Evolutionary conservation across 179 eudicot species (phyloP).

Genomic region (Spergularia azorica): DNA sequence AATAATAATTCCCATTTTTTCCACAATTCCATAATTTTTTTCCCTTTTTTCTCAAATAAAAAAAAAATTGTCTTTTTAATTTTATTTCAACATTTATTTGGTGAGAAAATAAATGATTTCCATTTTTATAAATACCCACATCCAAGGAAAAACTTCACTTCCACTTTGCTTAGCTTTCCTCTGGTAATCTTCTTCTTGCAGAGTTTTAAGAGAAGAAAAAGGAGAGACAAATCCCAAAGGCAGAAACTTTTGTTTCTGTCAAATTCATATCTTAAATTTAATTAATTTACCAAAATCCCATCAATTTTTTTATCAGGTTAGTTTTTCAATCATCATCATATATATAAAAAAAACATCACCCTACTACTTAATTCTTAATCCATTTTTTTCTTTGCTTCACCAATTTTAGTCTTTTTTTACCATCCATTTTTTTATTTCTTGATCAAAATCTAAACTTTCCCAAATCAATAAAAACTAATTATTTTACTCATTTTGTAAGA

Average conservation of each 20-base stretch:
- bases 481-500: too few species aligned
- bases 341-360: neutral
- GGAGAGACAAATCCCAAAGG: conserved; percentile 30
- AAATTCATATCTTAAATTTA: neutral
- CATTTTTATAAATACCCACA: conserved; percentile 57
- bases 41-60: neutral
- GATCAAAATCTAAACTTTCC: too few species aligned
- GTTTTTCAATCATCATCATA: neutral
- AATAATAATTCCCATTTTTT: too few species aligned
- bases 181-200: conserved; percentile 28
- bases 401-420: neutral
- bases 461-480: too few species aligned
- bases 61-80: neutral
- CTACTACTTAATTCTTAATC: neutral
- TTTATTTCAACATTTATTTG: conserved; percentile 1
- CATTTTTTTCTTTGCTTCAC: neutral
- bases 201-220: conserved; percentile 23
- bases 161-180: conserved; percentile 46
- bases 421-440: too few species aligned
- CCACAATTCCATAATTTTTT: neutral
- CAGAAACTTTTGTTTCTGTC: conserved; percentile 22
- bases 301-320: conserved; percentile 27
- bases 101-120: conserved; percentile 26
- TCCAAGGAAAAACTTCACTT: conserved; percentile 34
- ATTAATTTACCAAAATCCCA: neutral